Evolutionary conservation across 2,329 filamentous ascomycete species (phyloP).

Genomic region (Aspergillus quadricinctus): DNA sequence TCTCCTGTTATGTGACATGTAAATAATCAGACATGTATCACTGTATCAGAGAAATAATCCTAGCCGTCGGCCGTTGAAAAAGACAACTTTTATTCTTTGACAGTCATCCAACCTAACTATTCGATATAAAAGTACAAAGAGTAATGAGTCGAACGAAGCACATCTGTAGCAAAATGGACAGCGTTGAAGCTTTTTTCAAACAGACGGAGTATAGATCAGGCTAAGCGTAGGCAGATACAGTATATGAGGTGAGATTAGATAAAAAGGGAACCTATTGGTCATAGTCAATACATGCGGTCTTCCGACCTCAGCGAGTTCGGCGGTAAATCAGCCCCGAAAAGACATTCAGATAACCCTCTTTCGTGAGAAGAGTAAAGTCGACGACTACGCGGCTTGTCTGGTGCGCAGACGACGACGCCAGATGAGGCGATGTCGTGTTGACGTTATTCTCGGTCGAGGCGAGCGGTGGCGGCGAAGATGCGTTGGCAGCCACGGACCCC

Average conservation of each 20-base stretch:
- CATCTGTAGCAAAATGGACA: not conserved
- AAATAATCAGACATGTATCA: not conserved
- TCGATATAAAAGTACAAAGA: not conserved
- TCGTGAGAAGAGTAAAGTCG: constrained; percentile 39
- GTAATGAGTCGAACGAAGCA: not conserved
- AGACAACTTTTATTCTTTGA: not conserved
- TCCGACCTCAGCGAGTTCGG: constrained; percentile 19
- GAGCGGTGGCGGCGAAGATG: constrained; percentile 25
- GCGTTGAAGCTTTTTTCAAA: not conserved
- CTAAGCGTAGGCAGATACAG: not conserved
- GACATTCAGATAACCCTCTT: constrained; percentile 40
- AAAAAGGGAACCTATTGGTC: not conserved
- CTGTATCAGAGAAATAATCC: not conserved
- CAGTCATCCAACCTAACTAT: not conserved
- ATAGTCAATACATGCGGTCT: not conserved
- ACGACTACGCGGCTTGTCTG: constrained; percentile 31
- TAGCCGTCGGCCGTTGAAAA: not conserved
- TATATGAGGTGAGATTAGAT: constrained; percentile 1
- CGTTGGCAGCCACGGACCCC: constrained; percentile 30
- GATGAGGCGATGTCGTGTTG: constrained; percentile 22
- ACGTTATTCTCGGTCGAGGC: constrained; percentile 21
- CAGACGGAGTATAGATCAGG: not conserved
- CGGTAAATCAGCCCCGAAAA: constrained; percentile 35
- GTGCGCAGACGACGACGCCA: constrained; percentile 21
- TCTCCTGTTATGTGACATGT: not conserved